Evolutionary conservation across 179 eudicot species (phyloP), one percentile per base, ranked within the genome.

Genomic region (Heliamphora pulchella): DNA sequence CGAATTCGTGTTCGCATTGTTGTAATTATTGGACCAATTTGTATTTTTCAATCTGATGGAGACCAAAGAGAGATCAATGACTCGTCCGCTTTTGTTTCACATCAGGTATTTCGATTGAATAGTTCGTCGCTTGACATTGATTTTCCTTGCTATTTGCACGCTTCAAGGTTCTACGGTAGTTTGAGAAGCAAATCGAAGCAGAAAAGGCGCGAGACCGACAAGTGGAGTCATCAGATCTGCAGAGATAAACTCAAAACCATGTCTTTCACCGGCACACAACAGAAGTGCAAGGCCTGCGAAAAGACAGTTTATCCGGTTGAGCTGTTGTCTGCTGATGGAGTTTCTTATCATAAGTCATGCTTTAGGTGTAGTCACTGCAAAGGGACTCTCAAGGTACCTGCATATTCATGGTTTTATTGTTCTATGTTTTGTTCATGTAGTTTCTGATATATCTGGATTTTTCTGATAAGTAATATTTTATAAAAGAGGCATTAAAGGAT

Each of bases 221-320:
- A 50, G 50, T 59, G 67, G 14, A 5, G 54, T 4, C 15, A 50
- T 84, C 87, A 83, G 86, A 78, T 89, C 82, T 80, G 64, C 54
- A 22, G 80, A 58, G 51, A 41, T 57, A 39, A 67, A 67, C 55
- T 58, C 53, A 8, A 72, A 86, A 85, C 57, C 81, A 94, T 96
- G 98, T 92, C 98, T 81, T 96, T 94, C 84, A 92, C 85, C 51
- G 99, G 99, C 64, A 96, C 99, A 5, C 94, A 90, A 17, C 88
- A 96, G 85, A 96, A 96, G 86, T 96, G 99, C 88, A 96, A 96
- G 93, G 98, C 91, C 17, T 96, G 99, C 79, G 97, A 89, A 79
- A 96, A 96, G 91, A 96, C 99, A 7, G 99, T 96, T 57, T 96
- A 96, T 81, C 85, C 94, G 54, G 90, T 96, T 82, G 99, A 96